Base-by-base conservation (phyloP, 345 rosid species). In the Euclidium syriacum region DNA sequence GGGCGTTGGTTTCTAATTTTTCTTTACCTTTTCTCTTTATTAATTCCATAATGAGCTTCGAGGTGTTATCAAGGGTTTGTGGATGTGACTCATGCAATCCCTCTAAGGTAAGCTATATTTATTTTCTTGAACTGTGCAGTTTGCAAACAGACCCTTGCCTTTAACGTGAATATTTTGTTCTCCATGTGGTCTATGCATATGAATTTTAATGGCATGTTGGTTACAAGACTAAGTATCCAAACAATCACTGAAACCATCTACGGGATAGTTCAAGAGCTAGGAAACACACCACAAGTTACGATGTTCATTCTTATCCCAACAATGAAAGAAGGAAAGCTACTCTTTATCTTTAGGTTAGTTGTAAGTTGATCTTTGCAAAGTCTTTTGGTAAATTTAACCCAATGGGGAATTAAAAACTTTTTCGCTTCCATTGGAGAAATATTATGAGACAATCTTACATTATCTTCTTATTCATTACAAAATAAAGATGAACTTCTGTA, bases 221-320 rank as follows among this genome's bases (percentile, higher is more conserved):
- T 55, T 81, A 81, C 82, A 88, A 88, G 64, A 83, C 92, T 24
- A 85, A 88, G 58, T 94, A 88, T 77, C 96, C 96, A 0, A 88
- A 88, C 73, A 88, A 82, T 68, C 96, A 82, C 64, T 68, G 94
- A 85, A 81, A 88, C 92, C 4, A 84, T 85, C 33, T 85, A 85
- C 75, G 86, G 83, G 72, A 82, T 88, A 56, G 96, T 88, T 43
- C 96, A 85, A 74, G 96, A 85, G 78, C 71, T 83, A 40, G 73
- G 82, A 68, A 80, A 78, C 78, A 85, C 88, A 24, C 90, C 88
- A 6, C 82, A 76, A 56, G 80, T 77, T 74, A 49, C 75, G 79
- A 42, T 88, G 61, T 83, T 85, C 54, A 87, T 73, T 71, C 73
- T 74, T 1, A 85, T 88, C 66, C 88, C 83, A 60, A 80, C 78